Evolutionary conservation across 805 yeast species (phyloP), one percentile per base, ranked within the genome.

Genomic region (Lipomyces kockii): DNA sequence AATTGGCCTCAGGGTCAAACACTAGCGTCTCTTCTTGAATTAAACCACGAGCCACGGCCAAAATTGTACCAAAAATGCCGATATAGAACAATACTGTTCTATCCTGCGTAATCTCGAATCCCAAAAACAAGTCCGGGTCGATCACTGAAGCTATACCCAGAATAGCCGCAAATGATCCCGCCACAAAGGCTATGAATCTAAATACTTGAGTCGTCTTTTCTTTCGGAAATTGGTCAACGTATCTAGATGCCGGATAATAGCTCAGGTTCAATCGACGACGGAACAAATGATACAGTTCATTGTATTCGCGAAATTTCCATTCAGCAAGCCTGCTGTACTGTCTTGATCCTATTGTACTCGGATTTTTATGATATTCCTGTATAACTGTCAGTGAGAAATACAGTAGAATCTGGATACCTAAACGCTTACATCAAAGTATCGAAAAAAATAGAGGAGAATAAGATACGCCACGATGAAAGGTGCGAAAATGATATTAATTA

Each of bases 251-350:
- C 5, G 92, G 87, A 17, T 86, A 90, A 37, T 87, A 84, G 61
- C 97, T 91, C 68, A 91, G 79, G 58, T 87, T 90, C 53, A 95
- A 79, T 60, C 99, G 82, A 72, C 88, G 87, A 65, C 87, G 87
- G 78, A 95, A 95, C 34, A 94, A 83, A 78, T 95, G 99, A 56
- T 91, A 91, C 8, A 95, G 82, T 76, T 95, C 99, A 78, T 95
- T 95, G 76, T 90, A 91, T 74, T 95, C 99, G 65, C 99, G 82
- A 74, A 95, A 84, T 76, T 89, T 91, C 98, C 98, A 95, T 74
- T 90, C 93, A 0, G 98, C 98, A 78, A 86, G 86, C 0, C 98
- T 97, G 0, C 98, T 91, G 76, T 92, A 95, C 73, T 92, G 97
- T 58, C 99, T 82, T 1, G 92, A 83, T 5, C 92, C 89, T 63